phyloP scores from a whole-genome alignment of 1,284 basidiomycete species.

The Trichosporon sp. region DNA sequence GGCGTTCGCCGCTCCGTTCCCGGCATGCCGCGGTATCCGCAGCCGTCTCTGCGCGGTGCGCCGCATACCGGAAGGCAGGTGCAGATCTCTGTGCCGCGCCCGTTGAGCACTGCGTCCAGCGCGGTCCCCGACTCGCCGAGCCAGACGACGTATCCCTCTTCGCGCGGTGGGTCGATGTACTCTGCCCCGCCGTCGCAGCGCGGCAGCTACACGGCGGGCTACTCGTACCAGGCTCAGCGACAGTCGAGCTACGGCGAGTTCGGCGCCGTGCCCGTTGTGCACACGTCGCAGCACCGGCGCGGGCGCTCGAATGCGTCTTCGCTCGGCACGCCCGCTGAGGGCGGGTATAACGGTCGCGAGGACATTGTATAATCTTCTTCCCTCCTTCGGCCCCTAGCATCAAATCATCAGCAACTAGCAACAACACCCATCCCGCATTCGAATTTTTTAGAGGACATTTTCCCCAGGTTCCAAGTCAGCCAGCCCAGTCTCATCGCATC shows the following conservation, averaged over 20 bases:
- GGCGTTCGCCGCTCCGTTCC: slow-evolving; percentile 2
- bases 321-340: slow-evolving; percentile 9
- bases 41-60: slow-evolving; percentile 20
- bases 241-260: slow-evolving; percentile 23
- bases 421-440: neutral
- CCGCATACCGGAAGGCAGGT: slow-evolving; percentile 28
- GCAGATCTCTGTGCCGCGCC: slow-evolving; percentile 27
- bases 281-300: slow-evolving; percentile 21
- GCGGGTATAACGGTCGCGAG: slow-evolving; percentile 23
- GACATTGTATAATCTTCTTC: slow-evolving; percentile 23
- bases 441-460: neutral
- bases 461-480: neutral
- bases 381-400: neutral
- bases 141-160: neutral
- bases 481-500: slow-evolving; percentile 8
- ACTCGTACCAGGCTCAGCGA: neutral
- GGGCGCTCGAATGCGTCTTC: slow-evolving; percentile 22
- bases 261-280: neutral
- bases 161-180: neutral
- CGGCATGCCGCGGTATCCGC: slow-evolving; percentile 10
- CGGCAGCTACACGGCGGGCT: slow-evolving; percentile 15
- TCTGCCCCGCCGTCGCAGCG: slow-evolving; percentile 7
- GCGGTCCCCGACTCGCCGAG: neutral
- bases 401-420: slow-evolving; percentile 4
- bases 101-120: slow-evolving; percentile 23